Evolutionary conservation across 2,329 filamentous ascomycete species (phyloP).

Genomic region (Xylaria sp.): DNA sequence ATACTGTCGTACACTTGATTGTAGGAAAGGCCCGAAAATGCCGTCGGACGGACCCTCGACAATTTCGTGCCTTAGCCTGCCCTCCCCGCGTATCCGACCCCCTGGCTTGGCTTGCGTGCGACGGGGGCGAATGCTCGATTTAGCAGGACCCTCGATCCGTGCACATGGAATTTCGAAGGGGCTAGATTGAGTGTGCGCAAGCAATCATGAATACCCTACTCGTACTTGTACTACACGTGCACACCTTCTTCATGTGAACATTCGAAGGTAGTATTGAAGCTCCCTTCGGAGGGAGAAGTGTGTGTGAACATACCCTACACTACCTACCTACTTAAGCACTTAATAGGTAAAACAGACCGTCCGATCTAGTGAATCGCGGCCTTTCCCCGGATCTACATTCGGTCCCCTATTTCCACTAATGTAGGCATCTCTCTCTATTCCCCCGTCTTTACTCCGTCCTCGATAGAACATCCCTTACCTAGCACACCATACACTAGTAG

Average conservation of each 20-base stretch:
- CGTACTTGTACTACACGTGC: background rate
- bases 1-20: too few species aligned
- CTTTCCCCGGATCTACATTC: conserved; percentile 13
- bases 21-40: conserved; percentile 26
- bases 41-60: conserved; percentile 10
- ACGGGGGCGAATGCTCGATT: background rate
- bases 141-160: conserved; percentile 1
- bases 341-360: background rate
- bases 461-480: background rate
- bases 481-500: background rate
- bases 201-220: background rate
- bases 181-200: background rate
- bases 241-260: background rate
- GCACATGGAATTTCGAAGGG: background rate
- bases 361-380: background rate
- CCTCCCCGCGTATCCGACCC: conserved; percentile 25
- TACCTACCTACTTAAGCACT: background rate
- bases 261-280: background rate
- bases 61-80: background rate
- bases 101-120: background rate
- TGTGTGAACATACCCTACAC: too few species aligned
- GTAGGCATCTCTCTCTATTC: background rate
- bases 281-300: background rate
- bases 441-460: background rate
- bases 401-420: background rate